Percentiles rank a stretch among this genome's conserved stretches.
Conservation (phyloP, 1,284 basidiomycete species). For the Malassezia cuniculi region DNA sequence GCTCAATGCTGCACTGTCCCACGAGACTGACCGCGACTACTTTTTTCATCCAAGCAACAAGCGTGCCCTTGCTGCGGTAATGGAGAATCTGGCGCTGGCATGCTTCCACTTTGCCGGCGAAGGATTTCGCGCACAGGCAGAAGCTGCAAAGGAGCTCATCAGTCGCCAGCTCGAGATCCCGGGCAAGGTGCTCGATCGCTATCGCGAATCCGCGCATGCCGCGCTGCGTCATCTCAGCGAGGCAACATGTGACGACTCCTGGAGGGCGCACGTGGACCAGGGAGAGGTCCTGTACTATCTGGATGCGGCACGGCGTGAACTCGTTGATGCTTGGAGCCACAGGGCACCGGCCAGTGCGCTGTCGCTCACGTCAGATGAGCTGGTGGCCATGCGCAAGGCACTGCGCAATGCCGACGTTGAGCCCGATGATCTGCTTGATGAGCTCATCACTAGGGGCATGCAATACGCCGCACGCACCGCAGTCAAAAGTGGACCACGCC, state of each 20-base stretch:
- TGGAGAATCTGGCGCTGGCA: constrained; percentile 17
- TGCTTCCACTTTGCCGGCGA: constrained; percentile 19
- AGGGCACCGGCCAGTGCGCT: background rate
- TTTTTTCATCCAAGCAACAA: constrained; percentile 17
- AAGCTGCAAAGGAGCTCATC: constrained; percentile 4
- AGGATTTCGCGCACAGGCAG: constrained; percentile 8
- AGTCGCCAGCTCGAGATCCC: constrained; percentile 3
- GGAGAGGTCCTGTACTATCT: constrained; percentile 12
- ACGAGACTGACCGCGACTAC: constrained; percentile 16
- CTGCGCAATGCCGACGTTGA: background rate
- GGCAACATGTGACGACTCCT: constrained; percentile 2
- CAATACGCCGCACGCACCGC: background rate
- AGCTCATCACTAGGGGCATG: constrained; percentile 10
- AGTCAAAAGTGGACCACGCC: no score
- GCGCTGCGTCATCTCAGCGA: constrained; percentile 9
- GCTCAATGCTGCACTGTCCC: constrained; percentile 13
- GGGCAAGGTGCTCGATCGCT: background rate
- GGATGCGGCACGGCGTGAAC: background rate
- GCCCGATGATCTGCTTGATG: constrained; percentile 3
- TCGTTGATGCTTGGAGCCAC: constrained; percentile 11
- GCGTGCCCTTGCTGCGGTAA: constrained; percentile 9
- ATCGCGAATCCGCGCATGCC: background rate
- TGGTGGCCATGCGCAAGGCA: constrained; percentile 4
- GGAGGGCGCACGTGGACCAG: constrained; percentile 5
- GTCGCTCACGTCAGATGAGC: constrained; percentile 6